A percentile compares a stretch with the other conserved stretches of the same genome.
phyloP scores from a whole-genome alignment of 108 stramenopile genomes.

The Cafeteria roenbergensis region DNA sequence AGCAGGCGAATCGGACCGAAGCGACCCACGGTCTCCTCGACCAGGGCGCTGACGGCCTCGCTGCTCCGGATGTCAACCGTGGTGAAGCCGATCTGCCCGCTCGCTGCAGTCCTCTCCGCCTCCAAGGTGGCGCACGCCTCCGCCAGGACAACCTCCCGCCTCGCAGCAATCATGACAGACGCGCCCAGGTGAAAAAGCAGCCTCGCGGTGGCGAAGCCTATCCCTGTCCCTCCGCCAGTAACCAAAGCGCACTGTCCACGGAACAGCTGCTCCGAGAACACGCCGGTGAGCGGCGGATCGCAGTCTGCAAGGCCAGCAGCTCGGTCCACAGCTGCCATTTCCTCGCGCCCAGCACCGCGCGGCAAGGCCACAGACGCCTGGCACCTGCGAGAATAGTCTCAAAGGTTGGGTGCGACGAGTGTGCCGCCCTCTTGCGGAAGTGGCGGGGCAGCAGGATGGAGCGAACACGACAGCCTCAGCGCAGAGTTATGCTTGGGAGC shows the following conservation, averaged over 20 bases:
- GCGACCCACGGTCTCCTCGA: not conserved
- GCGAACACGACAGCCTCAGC: not conserved
- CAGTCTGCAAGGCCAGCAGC: no score
- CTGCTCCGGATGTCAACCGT: constrained; percentile 8
- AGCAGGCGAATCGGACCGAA: constrained; percentile 13
- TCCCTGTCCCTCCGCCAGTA: constrained; percentile 70
- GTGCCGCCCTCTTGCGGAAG: no score
- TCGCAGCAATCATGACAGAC: constrained; percentile 59
- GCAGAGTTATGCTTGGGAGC: not conserved
- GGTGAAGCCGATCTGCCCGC: not conserved
- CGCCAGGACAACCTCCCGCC: constrained; percentile 38
- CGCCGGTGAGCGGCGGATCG: no score
- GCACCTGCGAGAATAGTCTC: no score
- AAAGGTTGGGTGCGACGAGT: no score
- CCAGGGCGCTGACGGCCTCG: constrained; percentile 1
- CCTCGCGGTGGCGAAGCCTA: constrained; percentile 52
- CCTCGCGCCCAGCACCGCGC: no score
- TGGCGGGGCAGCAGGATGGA: not conserved
- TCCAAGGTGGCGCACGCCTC: constrained; percentile 5
- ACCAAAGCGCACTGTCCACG: constrained; percentile 58
- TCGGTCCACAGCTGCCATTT: no score
- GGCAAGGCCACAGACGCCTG: no score
- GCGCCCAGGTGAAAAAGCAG: constrained; percentile 58
- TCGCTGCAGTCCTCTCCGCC: not conserved
- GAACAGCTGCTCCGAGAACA: constrained; percentile 38